These are phyloP conservation scores for Plasmodium malariae DNA, from an alignment of 169 alveolate species.

Conservation along the genomic window DNA sequence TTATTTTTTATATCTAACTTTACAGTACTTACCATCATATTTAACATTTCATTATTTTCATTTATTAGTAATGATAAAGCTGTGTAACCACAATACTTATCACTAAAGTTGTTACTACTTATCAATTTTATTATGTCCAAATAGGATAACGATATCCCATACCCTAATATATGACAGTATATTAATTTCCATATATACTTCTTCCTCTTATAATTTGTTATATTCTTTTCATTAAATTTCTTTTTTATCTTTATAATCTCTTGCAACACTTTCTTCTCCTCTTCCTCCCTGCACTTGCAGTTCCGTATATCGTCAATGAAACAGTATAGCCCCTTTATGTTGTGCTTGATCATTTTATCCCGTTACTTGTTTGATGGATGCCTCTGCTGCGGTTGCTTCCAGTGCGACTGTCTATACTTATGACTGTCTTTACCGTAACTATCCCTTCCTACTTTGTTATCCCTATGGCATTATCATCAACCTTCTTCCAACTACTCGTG, in stretches of 20 bases:
- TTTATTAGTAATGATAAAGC: conserved; percentile 92
- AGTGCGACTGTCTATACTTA: too few species aligned
- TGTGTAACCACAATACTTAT: conserved; percentile 96
- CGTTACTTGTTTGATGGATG: too few species aligned
- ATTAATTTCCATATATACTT: conserved; percentile 96
- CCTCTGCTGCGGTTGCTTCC: too few species aligned
- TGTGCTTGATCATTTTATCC: conserved; percentile 62
- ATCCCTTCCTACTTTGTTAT: too few species aligned
- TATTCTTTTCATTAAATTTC: conserved; percentile 88
- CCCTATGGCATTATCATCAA: too few species aligned
- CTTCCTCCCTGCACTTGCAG: conserved; percentile 85
- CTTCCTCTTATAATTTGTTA: conserved; percentile 95
- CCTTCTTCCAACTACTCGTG: too few species aligned
- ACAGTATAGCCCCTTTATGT: conserved; percentile 50
- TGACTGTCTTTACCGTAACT: too few species aligned
- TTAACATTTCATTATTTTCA: conserved; percentile 86
- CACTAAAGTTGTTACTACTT: conserved; percentile 93
- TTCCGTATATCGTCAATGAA: conserved; percentile 61
- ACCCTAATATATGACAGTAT: conserved; percentile 95
- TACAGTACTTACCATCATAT: conserved; percentile 81
- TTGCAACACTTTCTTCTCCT: conserved; percentile 91
- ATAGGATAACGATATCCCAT: conserved; percentile 95
- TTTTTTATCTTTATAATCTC: conserved; percentile 96
- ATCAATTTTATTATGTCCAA: conserved; percentile 93
- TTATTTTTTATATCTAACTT: conserved; percentile 78